A percentile compares a stretch with the other conserved stretches of the same genome.
These are phyloP conservation scores for Thoreauomyces humboldtii DNA, from an alignment of 192 early-diverging fungal species.

Conservation along the genomic window DNA sequence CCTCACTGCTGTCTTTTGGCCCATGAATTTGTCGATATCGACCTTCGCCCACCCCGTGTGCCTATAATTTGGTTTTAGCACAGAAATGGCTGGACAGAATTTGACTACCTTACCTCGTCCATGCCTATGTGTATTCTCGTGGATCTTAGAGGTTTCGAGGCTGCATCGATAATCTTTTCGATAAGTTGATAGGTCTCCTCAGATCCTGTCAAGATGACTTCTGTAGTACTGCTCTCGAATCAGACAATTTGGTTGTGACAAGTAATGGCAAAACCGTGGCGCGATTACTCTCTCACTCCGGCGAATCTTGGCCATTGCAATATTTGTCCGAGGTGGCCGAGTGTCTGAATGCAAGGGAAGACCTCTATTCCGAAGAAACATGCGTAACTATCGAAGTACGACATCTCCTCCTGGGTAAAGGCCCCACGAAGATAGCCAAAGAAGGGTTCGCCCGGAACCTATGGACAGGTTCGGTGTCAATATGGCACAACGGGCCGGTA, in stretches of 20 bases:
- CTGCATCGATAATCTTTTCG: slow-evolving; percentile 67
- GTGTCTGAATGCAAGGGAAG: slow-evolving; percentile 84
- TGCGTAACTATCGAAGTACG: slow-evolving; percentile 76
- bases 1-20: slow-evolving; percentile 64
- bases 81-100: not conserved
- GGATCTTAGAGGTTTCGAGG: slow-evolving; percentile 68
- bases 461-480: not conserved
- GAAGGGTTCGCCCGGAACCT: slow-evolving; percentile 26
- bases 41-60: slow-evolving; percentile 82
- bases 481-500: not conserved
- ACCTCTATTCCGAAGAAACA: slow-evolving; percentile 72
- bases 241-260: not conserved
- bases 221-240: slow-evolving; percentile 53
- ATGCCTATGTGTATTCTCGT: slow-evolving; percentile 82
- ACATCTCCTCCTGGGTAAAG: slow-evolving; percentile 73
- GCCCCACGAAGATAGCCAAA: slow-evolving; percentile 43
- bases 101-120: slow-evolving; percentile 61
- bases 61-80: slow-evolving; percentile 4
- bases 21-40: slow-evolving; percentile 75
- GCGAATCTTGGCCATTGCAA: slow-evolving; percentile 85
- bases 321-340: slow-evolving; percentile 86
- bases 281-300: slow-evolving; percentile 62
- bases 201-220: slow-evolving; percentile 68
- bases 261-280: not conserved
- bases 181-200: slow-evolving; percentile 80